A percentile compares a stretch with the other conserved stretches of the same genome.
phyloP scores from a whole-genome alignment of 2,329 filamentous ascomycete species.

The Diaporthe humulicola region DNA sequence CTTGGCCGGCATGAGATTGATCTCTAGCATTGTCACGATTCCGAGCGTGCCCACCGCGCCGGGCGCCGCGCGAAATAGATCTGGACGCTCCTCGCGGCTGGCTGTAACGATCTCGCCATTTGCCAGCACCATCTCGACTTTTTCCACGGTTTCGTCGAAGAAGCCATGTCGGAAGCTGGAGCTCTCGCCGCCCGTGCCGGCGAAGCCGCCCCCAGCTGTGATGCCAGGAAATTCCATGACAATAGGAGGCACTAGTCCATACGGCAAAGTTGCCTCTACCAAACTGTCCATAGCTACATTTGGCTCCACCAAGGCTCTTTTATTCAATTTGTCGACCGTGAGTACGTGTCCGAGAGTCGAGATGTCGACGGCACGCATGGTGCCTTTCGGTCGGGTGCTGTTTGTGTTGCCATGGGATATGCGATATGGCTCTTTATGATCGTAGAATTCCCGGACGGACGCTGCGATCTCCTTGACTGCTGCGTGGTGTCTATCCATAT shows the following conservation, averaged over 20 bases:
- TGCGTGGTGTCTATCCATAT: neutral
- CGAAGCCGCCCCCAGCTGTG: constrained; percentile 79
- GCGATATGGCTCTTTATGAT: constrained; percentile 70
- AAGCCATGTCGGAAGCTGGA: constrained; percentile 78
- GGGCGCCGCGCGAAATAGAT: constrained; percentile 76
- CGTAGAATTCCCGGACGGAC: constrained; percentile 60
- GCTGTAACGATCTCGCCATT: constrained; percentile 73
- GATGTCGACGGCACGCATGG: constrained; percentile 71
- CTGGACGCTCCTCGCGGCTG: constrained; percentile 47
- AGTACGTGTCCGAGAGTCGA: constrained; percentile 74
- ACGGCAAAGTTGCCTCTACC: constrained; percentile 73
- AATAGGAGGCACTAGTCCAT: constrained; percentile 77
- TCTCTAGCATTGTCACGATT: constrained; percentile 75
- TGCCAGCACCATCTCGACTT: constrained; percentile 78
- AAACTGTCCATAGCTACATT: constrained; percentile 78
- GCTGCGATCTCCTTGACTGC: neutral
- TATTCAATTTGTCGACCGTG: constrained; percentile 65
- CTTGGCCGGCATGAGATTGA: constrained; percentile 72
- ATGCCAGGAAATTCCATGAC: constrained; percentile 85
- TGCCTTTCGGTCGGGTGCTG: constrained; percentile 71
- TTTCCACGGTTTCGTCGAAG: constrained; percentile 74
- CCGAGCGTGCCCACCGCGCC: constrained; percentile 78
- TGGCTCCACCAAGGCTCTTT: constrained; percentile 77
- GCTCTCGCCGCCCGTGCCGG: constrained; percentile 79
- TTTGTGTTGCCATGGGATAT: constrained; percentile 85